Evolutionary conservation across 495 filamentous ascomycete species (phyloP).

Genomic region (Penicillium argentinense): DNA sequence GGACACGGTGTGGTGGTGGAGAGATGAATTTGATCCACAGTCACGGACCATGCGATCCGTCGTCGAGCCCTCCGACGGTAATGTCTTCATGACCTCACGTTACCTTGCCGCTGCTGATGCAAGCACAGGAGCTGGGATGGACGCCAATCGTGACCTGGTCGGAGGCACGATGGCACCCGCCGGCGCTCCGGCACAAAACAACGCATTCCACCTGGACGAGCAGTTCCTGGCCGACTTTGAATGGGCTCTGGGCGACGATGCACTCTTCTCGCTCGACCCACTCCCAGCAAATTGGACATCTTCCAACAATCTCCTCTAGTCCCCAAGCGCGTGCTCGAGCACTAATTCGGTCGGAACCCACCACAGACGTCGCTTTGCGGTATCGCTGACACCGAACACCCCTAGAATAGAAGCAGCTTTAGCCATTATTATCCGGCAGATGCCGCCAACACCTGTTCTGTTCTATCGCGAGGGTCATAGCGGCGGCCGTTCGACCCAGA

Average conservation of each 20-base stretch:
- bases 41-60: conserved; percentile 14
- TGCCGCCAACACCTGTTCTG: not conserved
- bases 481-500: not conserved
- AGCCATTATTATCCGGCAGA: not conserved
- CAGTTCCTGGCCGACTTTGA: conserved; percentile 41
- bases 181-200: conserved; percentile 18
- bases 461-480: not conserved
- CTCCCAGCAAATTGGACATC: conserved; percentile 22
- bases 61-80: conserved; percentile 18
- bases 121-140: conserved; percentile 12
- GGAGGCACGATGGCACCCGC: not conserved
- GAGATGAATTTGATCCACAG: conserved; percentile 44
- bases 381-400: too few relatives aligned
- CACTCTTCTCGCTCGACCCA: conserved; percentile 26
- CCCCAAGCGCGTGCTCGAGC: not conserved
- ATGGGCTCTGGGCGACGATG: conserved; percentile 39
- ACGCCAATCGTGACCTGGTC: conserved; percentile 13
- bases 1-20: conserved; percentile 53
- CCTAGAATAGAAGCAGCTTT: not conserved
- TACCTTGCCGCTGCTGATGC: conserved; percentile 5
- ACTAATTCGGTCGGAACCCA: too few relatives aligned
- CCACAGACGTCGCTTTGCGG: too few relatives aligned
- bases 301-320: conserved; percentile 14
- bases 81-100: conserved; percentile 3
- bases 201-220: conserved; percentile 34